These are phyloP conservation scores for Alternaria viburni DNA, from an alignment of 2,329 filamentous ascomycete genomes.

Conservation along the genomic window DNA sequence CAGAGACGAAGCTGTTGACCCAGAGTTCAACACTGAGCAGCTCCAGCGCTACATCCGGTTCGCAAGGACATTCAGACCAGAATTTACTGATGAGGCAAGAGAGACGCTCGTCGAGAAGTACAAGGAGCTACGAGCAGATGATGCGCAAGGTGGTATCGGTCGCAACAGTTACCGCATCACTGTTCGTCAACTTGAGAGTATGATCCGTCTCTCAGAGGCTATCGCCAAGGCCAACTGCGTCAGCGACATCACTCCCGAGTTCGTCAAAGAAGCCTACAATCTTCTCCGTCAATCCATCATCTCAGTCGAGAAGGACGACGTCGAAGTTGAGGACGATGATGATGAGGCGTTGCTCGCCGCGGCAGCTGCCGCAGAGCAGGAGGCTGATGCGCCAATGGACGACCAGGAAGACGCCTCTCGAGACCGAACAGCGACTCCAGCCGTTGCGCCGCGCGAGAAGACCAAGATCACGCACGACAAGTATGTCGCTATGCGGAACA, in stretches of 20 bases:
- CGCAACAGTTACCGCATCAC: conserved; percentile 98
- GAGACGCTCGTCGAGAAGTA: conserved; percentile 87
- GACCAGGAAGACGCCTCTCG: conserved; percentile 45
- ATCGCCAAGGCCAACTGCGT: conserved; percentile 98
- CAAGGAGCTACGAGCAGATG: conserved; percentile 91
- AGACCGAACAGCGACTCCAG: conserved; percentile 46
- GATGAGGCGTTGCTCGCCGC: conserved; percentile 65
- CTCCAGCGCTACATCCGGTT: conserved; percentile 97
- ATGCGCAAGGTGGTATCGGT: conserved; percentile 91
- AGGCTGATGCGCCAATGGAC: conserved; percentile 49
- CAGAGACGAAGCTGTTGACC: conserved; percentile 87
- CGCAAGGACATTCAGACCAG: conserved; percentile 89
- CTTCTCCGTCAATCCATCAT: conserved; percentile 94
- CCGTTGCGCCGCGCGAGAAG: conserved; percentile 59
- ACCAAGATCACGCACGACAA: conserved; percentile 96
- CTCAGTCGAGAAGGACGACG: conserved; percentile 95
- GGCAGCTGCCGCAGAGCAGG: conserved; percentile 55
- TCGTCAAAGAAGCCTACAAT: conserved; percentile 91
- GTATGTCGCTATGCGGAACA: conserved; percentile 88
- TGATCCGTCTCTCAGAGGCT: conserved; percentile 96
- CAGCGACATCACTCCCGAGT: conserved; percentile 80
- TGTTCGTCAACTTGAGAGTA: conserved; percentile 90
- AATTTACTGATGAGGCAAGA: conserved; percentile 88
- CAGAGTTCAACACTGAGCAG: conserved; percentile 95
- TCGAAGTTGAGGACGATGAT: conserved; percentile 87